Base-by-base conservation (phyloP, 176 grass and related monocot species). In the Alopecurus myosuroides region DNA sequence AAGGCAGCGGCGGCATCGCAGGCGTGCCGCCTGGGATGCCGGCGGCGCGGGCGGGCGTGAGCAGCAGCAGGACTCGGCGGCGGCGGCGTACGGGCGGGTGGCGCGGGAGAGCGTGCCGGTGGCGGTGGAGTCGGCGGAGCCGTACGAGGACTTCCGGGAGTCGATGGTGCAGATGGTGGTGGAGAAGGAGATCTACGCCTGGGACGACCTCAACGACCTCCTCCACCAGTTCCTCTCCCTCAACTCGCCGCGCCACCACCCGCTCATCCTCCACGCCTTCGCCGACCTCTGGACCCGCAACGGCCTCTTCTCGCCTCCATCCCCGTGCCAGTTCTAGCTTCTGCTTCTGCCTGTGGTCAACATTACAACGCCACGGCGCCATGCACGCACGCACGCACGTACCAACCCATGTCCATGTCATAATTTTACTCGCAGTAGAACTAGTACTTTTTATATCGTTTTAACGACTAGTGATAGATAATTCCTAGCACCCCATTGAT, bases 161-260 rank as follows among this genome's bases (percentile, higher is more conserved):
- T 99, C 97, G 2, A 99, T 99, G 97, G 89, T 94, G 80, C 91
- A 94, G 90, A 97, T 99, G 97, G 93, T 99, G 67, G 88, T 99
- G 63, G 97, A 99, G 94, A 99, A 94, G 88, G 94, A 99, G 78
- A 97, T 99, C 81, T 99, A 99, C 84, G 97, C 90, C 73, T 99
- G 97, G 97, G 97, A 99, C 45, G 97, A 99, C 85, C 91, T 99
- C 81, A 95, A 95, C 85, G 93, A 95, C 74, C 93, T 98, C 34
- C 86, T 98, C 56, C 93, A 94, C 85, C 93, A 93, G 70, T 94
- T 95, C 87, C 96, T 98, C 70, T 87, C 96, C 44, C 96, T 98
- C 85, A 98, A 98, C 86, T 93, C 96, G 56, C 93, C 93, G 13
- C 77, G 85, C 31, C 91, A 98, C 85, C 96, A 98, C 78, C 89